phyloP scores from a whole-genome alignment of 768 basidiomycete genomes.

The Astraeus odoratus region DNA sequence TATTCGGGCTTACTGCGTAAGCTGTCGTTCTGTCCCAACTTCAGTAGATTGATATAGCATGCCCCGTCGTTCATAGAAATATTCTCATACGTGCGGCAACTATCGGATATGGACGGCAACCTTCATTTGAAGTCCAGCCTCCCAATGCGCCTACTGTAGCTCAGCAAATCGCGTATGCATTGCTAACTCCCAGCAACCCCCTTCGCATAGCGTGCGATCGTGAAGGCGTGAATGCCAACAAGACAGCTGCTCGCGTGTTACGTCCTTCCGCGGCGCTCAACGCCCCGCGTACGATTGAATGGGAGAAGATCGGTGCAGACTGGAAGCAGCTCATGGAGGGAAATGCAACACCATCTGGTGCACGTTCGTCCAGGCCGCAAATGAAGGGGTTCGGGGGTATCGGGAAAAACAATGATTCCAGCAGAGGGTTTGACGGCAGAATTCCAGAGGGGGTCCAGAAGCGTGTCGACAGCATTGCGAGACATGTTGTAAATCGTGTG shows the following conservation, averaged over 20 bases:
- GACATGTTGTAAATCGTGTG: background rate
- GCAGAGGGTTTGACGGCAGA: background rate
- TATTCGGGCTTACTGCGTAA: constrained; percentile 83
- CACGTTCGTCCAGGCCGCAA: background rate
- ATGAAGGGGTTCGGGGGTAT: background rate
- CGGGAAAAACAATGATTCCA: background rate
- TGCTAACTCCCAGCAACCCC: constrained; percentile 24
- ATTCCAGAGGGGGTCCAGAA: background rate
- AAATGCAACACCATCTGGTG: background rate
- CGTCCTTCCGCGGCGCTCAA: constrained; percentile 5
- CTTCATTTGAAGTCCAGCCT: constrained; percentile 40
- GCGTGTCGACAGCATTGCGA: constrained; percentile 4
- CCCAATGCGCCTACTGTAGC: constrained; percentile 34
- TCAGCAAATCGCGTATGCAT: constrained; percentile 38
- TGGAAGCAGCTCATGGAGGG: constrained; percentile 14
- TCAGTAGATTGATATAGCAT: background rate
- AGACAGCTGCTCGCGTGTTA: constrained; percentile 12
- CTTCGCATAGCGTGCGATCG: constrained; percentile 20
- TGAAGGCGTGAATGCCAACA: constrained; percentile 20
- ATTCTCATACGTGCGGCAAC: constrained; percentile 46
- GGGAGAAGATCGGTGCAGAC: constrained; percentile 14
- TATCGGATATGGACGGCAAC: constrained; percentile 40
- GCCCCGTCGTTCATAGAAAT: constrained; percentile 25
- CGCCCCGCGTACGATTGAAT: constrained; percentile 10
- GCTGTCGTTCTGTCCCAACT: constrained; percentile 22